Evolutionary conservation across 2,329 filamentous ascomycete species (phyloP), one percentile per base, ranked within the genome.

Genomic region (Sporothrix mexicana): DNA sequence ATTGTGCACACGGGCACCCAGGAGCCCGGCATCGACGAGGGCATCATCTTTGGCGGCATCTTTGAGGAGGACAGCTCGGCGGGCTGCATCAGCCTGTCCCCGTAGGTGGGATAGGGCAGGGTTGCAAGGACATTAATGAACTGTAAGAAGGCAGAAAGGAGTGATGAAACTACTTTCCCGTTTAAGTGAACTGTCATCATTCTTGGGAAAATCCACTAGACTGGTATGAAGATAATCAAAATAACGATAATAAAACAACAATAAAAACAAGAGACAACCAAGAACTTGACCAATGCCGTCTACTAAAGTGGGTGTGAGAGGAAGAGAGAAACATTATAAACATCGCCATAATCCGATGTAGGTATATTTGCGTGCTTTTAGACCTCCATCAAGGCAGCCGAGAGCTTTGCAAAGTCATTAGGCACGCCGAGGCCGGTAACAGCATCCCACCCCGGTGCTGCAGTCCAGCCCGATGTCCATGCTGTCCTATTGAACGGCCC

Each of bases 381-480:
- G 23, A 72, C 30, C 3, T 64, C 59, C 20, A 72, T 13, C 41
- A 71, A 62, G 1, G 70, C 66, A 17, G 61, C 72, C 25, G 74
- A 45, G 10, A 84, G 77, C 75, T 80, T 79, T 8, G 77, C 73
- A 77, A 85, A 86, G 51, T 85, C 80, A 51, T 79, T 79, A 0
- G 85, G 82, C 49, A 84, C 83, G 0, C 86, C 86, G 23, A 87
- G 74, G 67, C 89, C 86, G 0, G 85, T 87, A 3, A 85, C 82
- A 0, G 83, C 80, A 74, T 88, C 85, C 77, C 82, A 88, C 0
- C 86, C 86, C 70, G 78, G 73, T 8, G 76, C 77, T 2, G 84
- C 83, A 17, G 81, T 79, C 84, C 86, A 88, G 0, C 85, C 85
- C 0, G 79, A 78, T 1, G 80, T 79, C 20, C 71, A 76, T 1